Evolutionary conservation across 1,284 basidiomycete species (phyloP), one percentile per base, ranked within the genome.

Genomic region (Fomitopsis schrenkii): DNA sequence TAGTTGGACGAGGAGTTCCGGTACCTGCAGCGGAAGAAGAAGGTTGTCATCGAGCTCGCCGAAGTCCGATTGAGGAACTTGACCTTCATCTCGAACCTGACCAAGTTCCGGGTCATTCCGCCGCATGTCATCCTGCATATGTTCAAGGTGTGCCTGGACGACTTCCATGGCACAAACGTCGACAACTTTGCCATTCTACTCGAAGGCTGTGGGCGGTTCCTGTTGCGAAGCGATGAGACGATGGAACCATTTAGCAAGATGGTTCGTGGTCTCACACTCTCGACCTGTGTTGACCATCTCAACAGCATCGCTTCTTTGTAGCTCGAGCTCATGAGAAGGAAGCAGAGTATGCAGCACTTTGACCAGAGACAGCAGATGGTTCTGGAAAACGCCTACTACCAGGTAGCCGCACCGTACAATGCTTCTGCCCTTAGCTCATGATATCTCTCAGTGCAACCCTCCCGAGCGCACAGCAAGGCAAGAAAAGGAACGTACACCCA

Each of bases 371-470:
- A 97, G 69, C 79, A 90, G 5, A 81, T 98, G 33, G 78, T 98
- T 67, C 84, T 99, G 36, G 97, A 99, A 75, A 99, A 99, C 72
- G 97, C 97, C 0, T 99, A 98, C 75, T 99, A 98, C 73, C 95
- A 95, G 82, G 93, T 93, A 63, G 60, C 77, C 70, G 56, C 14
- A 15, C 52, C 3, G 57, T 14, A 41, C 22, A 17, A 45, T 12
- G n/a, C 46, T 30, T 58, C 35, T 55, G 52, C 35, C 45, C 44
- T 41, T 62, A 66, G 62, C 63, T 40, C n/a, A 26, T 67, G 35
- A 38, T 60, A n/a, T 0, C 38, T 12, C 33, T 50, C 46, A 98
- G 90, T 98, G 96, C 75, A 98, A 99, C 70, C 97, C 97, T 2
- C 97, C 97, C 0, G 95, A 98, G 69, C 87, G 97, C 59, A 86